Conservation (phyloP, 2,329 filamentous ascomycete genomes). For the Cladophialophora yegresii region DNA sequence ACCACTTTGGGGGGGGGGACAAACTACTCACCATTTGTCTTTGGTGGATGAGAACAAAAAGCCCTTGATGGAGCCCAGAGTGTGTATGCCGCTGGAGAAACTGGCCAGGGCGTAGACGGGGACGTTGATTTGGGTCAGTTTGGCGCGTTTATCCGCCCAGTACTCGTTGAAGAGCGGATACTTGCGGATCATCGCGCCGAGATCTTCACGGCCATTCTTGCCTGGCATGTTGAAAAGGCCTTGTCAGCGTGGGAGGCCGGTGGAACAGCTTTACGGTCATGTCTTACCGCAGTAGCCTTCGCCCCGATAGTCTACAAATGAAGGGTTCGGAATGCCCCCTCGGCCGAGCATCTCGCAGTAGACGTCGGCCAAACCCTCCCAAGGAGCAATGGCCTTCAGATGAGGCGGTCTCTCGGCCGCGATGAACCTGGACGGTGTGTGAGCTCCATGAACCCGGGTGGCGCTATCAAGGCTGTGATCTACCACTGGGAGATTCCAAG, state of each 20-base stretch:
- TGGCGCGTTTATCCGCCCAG: constrained; percentile 37
- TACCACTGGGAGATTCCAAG: constrained; percentile 49
- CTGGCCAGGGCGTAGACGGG: constrained; percentile 44
- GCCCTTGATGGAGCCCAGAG: constrained; percentile 44
- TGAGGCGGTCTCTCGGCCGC: constrained; percentile 48
- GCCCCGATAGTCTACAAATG: constrained; percentile 25
- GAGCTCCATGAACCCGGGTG: too few relatives aligned
- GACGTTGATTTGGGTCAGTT: constrained; percentile 38
- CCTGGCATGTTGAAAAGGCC: constrained; percentile 17
- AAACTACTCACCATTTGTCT: constrained; percentile 51
- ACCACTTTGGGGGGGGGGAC: too few relatives aligned
- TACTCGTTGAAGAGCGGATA: constrained; percentile 40
- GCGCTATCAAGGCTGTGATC: too few relatives aligned
- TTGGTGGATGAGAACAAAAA: constrained; percentile 44
- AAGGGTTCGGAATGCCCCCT: constrained; percentile 41
- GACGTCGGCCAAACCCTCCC: constrained; percentile 49
- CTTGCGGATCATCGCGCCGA: constrained; percentile 47
- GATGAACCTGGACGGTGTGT: constrained; percentile 44
- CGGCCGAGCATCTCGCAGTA: constrained; percentile 52
- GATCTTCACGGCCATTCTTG: constrained; percentile 41
- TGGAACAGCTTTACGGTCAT: too few relatives aligned
- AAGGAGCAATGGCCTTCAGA: constrained; percentile 55
- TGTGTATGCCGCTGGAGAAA: constrained; percentile 42
- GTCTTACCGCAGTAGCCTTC: too few relatives aligned
- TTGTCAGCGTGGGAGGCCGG: too few relatives aligned